These are phyloP conservation scores for Colletotrichum karsti DNA, from an alignment of 2,329 filamentous ascomycete genomes.

Conservation along the genomic window DNA sequence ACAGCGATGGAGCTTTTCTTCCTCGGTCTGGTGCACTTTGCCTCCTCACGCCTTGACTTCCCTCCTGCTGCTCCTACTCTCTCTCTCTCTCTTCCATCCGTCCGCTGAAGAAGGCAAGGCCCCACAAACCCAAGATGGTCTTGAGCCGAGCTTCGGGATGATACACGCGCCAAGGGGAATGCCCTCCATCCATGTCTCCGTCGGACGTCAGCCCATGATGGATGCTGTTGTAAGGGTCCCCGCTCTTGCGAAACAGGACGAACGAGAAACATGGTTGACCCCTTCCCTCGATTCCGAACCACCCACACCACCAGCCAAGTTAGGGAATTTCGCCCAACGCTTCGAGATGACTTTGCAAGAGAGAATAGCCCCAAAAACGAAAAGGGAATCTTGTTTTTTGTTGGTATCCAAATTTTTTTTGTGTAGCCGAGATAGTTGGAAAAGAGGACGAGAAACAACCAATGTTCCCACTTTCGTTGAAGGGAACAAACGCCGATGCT, in stretches of 20 bases:
- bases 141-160: conserved; percentile 22
- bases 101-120: background rate
- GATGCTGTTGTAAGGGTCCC: background rate
- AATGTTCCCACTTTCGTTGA: conserved; percentile 1
- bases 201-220: background rate
- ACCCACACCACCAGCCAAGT: background rate
- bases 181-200: conserved; percentile 5
- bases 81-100: background rate
- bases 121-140: conserved; percentile 1
- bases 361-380: background rate
- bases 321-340: background rate
- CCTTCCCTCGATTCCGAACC: background rate
- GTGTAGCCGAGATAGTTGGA: background rate
- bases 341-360: conserved; percentile 5
- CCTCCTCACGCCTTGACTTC: no score
- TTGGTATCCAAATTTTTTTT: background rate
- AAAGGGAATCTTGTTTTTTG: background rate
- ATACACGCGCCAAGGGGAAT: conserved; percentile 22
- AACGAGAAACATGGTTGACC: conserved; percentile 6
- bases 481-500: conserved; percentile 29
- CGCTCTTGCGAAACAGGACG: conserved; percentile 12
- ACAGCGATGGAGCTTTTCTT: conserved; percentile 7
- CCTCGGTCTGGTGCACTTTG: no score
- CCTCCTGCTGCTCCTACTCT: background rate
- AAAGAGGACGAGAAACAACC: background rate